These are phyloP conservation scores for Aplosporella prunicola DNA, from an alignment of 2,329 filamentous ascomycete species.

Conservation along the genomic window DNA sequence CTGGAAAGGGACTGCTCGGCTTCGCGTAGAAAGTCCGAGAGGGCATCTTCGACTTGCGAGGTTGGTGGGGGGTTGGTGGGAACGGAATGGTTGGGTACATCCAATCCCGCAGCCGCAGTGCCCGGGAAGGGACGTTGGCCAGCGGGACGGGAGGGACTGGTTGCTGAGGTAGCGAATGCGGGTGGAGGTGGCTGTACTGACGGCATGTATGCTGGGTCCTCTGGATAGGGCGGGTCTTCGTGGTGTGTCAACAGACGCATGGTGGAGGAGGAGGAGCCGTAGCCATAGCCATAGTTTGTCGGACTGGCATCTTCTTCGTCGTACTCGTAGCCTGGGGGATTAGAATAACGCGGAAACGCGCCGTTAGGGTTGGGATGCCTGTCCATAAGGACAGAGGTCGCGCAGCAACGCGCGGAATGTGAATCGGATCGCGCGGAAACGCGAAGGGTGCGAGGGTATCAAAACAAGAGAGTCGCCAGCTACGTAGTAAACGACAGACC, in stretches of 20 bases:
- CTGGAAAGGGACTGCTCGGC: conserved; percentile 25
- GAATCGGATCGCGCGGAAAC: no score
- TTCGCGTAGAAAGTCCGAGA: conserved; percentile 37
- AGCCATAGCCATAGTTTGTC: conserved; percentile 15
- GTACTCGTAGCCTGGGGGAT: conserved; percentile 34
- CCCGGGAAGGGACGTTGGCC: conserved; percentile 20
- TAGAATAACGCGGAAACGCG: conserved; percentile 26
- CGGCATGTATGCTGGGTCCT: conserved; percentile 33
- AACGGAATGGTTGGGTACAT: conserved; percentile 21
- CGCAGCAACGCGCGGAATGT: conserved; percentile 6
- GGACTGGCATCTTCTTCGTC: conserved; percentile 30
- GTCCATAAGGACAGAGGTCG: conserved; percentile 21
- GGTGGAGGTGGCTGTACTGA: conserved; percentile 26
- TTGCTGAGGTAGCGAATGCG: conserved; percentile 5
- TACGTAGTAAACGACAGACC: no score
- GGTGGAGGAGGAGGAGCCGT: conserved; percentile 31
- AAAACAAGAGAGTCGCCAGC: no score
- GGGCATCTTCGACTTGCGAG: conserved; percentile 27
- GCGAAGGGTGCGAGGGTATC: no score
- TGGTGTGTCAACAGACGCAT: conserved; percentile 42
- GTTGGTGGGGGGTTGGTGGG: conserved; percentile 23
- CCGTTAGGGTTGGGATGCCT: conserved; percentile 23
- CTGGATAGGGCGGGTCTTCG: no score
- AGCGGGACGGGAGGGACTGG: conserved; percentile 15
- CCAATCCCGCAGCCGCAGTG: conserved; percentile 21